Evolutionary conservation across 768 basidiomycete genomes (phyloP).

Genomic region (Naganishia vishniacii): DNA sequence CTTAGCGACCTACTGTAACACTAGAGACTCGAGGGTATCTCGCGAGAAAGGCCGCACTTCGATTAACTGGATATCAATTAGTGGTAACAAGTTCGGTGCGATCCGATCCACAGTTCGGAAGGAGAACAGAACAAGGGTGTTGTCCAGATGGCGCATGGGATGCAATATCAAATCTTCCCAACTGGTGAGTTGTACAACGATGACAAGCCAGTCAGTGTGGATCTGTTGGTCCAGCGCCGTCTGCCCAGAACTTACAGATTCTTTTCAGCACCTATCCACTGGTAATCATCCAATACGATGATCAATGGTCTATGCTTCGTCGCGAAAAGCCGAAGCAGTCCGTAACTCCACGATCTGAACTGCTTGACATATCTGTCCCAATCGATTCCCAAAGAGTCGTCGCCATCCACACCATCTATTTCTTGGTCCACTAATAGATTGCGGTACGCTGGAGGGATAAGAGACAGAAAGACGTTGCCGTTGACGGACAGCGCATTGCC

Average conservation of each 20-base stretch:
- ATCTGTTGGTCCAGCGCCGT: no score
- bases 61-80: neutral
- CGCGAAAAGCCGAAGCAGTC: slow-evolving; percentile 35
- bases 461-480: slow-evolving; percentile 32
- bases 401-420: neutral
- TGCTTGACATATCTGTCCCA: slow-evolving; percentile 22
- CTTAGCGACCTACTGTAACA: neutral
- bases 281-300: slow-evolving; percentile 37
- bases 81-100: slow-evolving; percentile 21
- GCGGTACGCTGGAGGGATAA: slow-evolving; percentile 32
- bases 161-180: slow-evolving; percentile 22
- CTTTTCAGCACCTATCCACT: slow-evolving; percentile 33
- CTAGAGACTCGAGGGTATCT: slow-evolving; percentile 2
- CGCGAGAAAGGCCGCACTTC: slow-evolving; percentile 1
- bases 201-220: no score
- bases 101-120: slow-evolving; percentile 26
- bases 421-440: slow-evolving; percentile 24
- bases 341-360: slow-evolving; percentile 22
- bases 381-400: slow-evolving; percentile 6
- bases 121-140: slow-evolving; percentile 30
- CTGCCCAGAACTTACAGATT: neutral
- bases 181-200: neutral
- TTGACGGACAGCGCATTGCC: slow-evolving; percentile 30
- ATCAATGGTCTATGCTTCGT: slow-evolving; percentile 30
- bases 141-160: slow-evolving; percentile 25